These are phyloP conservation scores for Arthroderma sp. DNA, from an alignment of 2,329 filamentous ascomycete species.

Conservation along the genomic window DNA sequence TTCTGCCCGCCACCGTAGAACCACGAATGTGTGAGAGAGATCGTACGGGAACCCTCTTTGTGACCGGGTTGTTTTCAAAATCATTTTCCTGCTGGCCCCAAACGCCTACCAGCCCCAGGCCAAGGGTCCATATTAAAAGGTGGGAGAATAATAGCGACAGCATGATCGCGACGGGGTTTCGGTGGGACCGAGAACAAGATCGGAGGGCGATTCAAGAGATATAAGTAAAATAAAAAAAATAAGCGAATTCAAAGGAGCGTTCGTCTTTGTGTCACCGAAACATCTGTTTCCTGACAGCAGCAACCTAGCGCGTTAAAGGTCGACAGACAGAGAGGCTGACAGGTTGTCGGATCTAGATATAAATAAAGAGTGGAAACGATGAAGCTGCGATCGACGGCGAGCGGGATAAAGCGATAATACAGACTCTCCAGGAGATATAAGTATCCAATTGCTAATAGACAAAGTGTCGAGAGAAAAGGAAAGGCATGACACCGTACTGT, in stretches of 20 bases:
- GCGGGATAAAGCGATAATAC: too few species aligned
- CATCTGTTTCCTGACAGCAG: constrained; percentile 42
- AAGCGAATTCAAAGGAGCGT: constrained; percentile 8
- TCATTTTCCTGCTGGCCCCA: constrained; percentile 17
- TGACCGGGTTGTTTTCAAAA: constrained; percentile 40
- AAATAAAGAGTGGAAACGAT: too few species aligned
- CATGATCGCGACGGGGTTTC: constrained; percentile 5
- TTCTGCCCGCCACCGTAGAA: neutral
- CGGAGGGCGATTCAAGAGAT: neutral
- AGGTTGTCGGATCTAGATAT: too few species aligned
- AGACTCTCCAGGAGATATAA: too few species aligned
- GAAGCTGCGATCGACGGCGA: too few species aligned
- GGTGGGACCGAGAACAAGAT: neutral
- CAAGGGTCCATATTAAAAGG: constrained; percentile 21
- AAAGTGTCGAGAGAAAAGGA: too few species aligned
- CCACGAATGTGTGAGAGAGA: neutral
- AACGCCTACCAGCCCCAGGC: constrained; percentile 17
- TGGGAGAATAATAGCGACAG: constrained; percentile 6
- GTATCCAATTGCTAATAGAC: too few species aligned
- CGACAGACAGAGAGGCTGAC: too few species aligned
- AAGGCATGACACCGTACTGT: too few species aligned
- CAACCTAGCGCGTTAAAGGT: neutral
- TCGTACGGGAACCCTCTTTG: constrained; percentile 54
- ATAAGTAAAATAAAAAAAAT: constrained; percentile 5
- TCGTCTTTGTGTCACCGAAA: constrained; percentile 14